phyloP scores from a whole-genome alignment of 208 protist species.

The Trypanosoma lewisi region DNA sequence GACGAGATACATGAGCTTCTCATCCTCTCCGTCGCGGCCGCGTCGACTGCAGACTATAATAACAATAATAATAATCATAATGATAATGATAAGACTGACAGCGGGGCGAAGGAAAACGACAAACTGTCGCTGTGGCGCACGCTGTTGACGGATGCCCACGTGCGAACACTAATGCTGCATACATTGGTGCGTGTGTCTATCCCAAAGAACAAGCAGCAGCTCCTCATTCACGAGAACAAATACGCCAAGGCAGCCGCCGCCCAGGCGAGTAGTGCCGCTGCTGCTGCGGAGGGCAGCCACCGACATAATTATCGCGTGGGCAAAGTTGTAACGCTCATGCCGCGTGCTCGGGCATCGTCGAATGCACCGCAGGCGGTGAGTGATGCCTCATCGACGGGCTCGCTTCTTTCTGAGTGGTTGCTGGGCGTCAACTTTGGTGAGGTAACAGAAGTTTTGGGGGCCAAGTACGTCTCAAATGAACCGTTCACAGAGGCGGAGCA shows the following conservation, averaged over 20 bases:
- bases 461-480: conserved; percentile 53
- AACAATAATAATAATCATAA: too few relatives aligned
- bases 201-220: conserved; percentile 37
- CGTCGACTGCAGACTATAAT: background rate
- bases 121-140: conserved; percentile 18
- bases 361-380: background rate
- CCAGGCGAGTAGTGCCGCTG: conserved; percentile 2
- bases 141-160: conserved; percentile 44
- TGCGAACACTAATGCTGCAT: conserved; percentile 39
- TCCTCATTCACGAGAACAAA: conserved; percentile 48
- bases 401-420: conserved; percentile 42
- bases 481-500: conserved; percentile 55
- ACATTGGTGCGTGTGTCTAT: conserved; percentile 60
- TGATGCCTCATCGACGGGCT: conserved; percentile 3
- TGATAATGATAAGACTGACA: background rate
- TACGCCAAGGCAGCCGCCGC: conserved; percentile 19
- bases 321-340: conserved; percentile 51
- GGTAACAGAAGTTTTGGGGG: conserved; percentile 43
- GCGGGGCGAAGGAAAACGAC: background rate
- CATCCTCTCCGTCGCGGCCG: conserved; percentile 23
- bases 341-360: conserved; percentile 25
- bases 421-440: conserved; percentile 71
- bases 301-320: conserved; percentile 45
- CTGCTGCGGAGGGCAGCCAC: conserved; percentile 10
- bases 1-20: conserved; percentile 62